Conservation (phyloP, 345 rosid species). For the Trapa bicornis region DNA sequence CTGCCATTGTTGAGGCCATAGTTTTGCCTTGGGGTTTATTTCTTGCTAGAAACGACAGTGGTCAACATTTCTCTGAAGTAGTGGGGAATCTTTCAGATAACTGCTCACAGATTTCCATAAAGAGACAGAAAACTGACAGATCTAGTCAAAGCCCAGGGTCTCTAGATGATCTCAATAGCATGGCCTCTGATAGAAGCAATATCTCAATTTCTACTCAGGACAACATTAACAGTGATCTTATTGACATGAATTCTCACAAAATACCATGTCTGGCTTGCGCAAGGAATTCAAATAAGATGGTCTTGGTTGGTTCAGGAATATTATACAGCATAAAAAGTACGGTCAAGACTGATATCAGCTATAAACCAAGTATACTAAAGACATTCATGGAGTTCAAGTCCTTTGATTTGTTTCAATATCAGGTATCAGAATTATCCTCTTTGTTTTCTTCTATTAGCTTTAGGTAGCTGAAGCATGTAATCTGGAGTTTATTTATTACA, state of each 20-base stretch:
- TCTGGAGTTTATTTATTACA: conserved; percentile 13
- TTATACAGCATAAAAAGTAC: conserved; percentile 23
- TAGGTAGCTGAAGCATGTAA: not conserved
- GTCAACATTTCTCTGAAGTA: conserved; percentile 11
- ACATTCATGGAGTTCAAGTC: conserved; percentile 51
- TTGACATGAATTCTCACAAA: conserved; percentile 17
- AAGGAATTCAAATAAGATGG: conserved; percentile 21
- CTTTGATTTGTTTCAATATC: conserved; percentile 28
- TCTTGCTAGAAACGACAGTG: conserved; percentile 36
- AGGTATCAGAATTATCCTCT: conserved; percentile 20
- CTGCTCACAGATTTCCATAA: conserved; percentile 27
- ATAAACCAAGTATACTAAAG: conserved; percentile 26
- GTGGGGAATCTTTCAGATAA: conserved; percentile 3
- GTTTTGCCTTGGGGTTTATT: conserved; percentile 65
- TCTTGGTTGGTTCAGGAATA: conserved; percentile 24
- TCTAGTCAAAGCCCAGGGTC: not conserved
- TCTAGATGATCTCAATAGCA: conserved; percentile 6
- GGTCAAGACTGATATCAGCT: conserved; percentile 14
- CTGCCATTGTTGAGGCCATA: conserved; percentile 51
- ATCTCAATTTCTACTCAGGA: conserved; percentile 10
- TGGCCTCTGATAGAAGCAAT: conserved; percentile 6
- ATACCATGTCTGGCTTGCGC: conserved; percentile 43
- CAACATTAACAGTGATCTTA: conserved; percentile 5
- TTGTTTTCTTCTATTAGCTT: not conserved
- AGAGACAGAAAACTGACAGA: conserved; percentile 34